Base-by-base conservation (phyloP, 176 grass and related monocot species). In the Puya raimondii region DNA sequence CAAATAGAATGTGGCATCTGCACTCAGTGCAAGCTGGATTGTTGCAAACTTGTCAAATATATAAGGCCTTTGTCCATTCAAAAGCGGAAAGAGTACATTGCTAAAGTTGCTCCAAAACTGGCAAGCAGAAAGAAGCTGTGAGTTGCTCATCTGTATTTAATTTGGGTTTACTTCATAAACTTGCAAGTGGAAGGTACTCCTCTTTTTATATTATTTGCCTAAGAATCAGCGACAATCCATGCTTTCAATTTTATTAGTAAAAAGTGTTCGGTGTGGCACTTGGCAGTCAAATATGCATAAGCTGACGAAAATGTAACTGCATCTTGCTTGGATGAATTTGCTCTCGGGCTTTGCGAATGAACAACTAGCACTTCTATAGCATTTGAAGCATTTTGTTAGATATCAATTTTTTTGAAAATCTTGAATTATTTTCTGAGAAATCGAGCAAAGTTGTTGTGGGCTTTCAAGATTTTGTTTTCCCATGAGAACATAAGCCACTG, bases 1-100 rank as follows among this genome's bases (percentile, higher is more conserved):
- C 81, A 92, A 87, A 83, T 97, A 82, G 89, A 97, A 65, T 76
- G 69, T 50, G 93, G 86, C 65, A 72, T 87, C 76, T 92, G 93
- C 57, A 74, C 82, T 48, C 65, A 81, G 66, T 97, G 93, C 79
- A 92, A 97, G 71, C 76, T 92, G 15, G 89, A 97, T 82, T 97
- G 93, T 74, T 76, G 29, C 69, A 70, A 78, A 27, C 93, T 92
- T 83, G 80, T 90, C 68, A 92, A 90, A 74, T 69, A 79, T 72
- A 76, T 92, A 77, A 92, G 76, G 80, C 88, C 74, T 78, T 79
- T 96, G 52, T 74, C 74, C 42, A 70, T 66, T 51, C 64, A 18
- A 78, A 80, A 66, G 53, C 79, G 88, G 70, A 78, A 79, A 65
- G 79, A 89, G 65, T 87, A 92, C 70, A 87, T 96, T n/a, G 79